Evolutionary conservation across 805 yeast genomes (phyloP).

Genomic region (Blastobotrys peoriensis): DNA sequence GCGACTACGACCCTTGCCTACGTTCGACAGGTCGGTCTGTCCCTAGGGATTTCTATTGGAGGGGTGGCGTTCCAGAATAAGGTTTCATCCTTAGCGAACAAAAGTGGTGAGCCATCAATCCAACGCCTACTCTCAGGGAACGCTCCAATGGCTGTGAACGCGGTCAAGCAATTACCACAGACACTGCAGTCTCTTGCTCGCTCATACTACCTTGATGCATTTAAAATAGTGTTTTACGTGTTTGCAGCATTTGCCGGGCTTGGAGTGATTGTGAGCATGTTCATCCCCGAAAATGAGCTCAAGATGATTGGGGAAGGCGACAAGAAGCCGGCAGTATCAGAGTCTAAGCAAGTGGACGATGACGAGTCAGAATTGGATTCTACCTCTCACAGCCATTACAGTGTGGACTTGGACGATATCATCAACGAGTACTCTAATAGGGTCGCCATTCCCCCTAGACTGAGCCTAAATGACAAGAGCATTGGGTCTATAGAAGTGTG

Average conservation of each 20-base stretch:
- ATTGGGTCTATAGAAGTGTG: not conserved
- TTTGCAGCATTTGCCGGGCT: constrained; percentile 15
- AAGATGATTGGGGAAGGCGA: constrained; percentile 7
- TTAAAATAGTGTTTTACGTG: constrained; percentile 17
- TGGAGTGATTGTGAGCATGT: constrained; percentile 12
- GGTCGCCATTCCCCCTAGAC: not conserved
- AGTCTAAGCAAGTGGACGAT: not conserved
- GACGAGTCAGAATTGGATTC: not conserved
- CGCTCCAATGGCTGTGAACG: constrained; percentile 18
- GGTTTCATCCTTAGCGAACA: constrained; percentile 30
- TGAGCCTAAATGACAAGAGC: not conserved
- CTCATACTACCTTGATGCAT: constrained; percentile 16
- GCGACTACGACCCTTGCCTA: constrained; percentile 43
- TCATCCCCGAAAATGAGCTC: constrained; percentile 18
- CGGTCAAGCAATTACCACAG: constrained; percentile 12
- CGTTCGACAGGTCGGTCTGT: constrained; percentile 31
- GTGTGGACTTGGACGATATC: not conserved
- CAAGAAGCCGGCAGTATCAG: not conserved
- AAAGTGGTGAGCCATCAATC: constrained; percentile 4
- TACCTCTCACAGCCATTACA: not conserved
- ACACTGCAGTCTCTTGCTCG: constrained; percentile 12
- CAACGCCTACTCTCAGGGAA: constrained; percentile 11
- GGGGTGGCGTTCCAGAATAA: constrained; percentile 39
- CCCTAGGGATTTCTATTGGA: constrained; percentile 43
- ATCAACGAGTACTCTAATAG: not conserved